Conservation (phyloP, 169 alveolate species). For the Condylostoma magnum region DNA sequence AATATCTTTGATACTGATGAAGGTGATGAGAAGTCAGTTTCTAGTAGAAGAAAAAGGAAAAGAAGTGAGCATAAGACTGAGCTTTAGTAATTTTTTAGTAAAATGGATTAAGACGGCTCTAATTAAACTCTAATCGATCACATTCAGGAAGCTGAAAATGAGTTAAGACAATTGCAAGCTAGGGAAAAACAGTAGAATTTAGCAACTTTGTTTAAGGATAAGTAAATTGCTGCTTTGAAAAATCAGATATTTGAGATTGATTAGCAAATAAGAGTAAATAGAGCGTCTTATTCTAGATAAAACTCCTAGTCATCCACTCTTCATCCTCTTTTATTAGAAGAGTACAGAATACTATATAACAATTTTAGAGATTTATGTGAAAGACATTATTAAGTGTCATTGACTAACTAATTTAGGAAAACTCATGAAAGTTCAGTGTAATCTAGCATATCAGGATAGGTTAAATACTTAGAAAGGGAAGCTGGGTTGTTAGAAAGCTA, state of each 20-base stretch:
- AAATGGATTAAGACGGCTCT: too few species aligned
- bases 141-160: conserved; percentile 9
- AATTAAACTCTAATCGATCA: too few species aligned
- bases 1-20: too few species aligned
- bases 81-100: too few species aligned
- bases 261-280: conserved; percentile 2
- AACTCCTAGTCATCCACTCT: not conserved
- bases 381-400: not conserved
- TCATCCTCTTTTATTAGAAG: not conserved
- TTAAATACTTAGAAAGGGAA: not conserved
- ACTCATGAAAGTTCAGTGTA: not conserved
- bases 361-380: not conserved
- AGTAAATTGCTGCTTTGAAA: not conserved
- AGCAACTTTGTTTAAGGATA: conserved; percentile 1
- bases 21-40: too few species aligned
- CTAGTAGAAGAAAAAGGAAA: too few species aligned
- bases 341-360: not conserved
- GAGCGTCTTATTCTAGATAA: not conserved
- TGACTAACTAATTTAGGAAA: conserved; percentile 3
- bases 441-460: not conserved
- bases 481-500: not conserved
- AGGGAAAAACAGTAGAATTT: not conserved
- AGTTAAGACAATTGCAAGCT: not conserved
- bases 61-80: too few species aligned
- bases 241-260: conserved; percentile 1